phyloP scores from a whole-genome alignment of 1,284 basidiomycete genomes.

The Rhodotorula sp. region DNA sequence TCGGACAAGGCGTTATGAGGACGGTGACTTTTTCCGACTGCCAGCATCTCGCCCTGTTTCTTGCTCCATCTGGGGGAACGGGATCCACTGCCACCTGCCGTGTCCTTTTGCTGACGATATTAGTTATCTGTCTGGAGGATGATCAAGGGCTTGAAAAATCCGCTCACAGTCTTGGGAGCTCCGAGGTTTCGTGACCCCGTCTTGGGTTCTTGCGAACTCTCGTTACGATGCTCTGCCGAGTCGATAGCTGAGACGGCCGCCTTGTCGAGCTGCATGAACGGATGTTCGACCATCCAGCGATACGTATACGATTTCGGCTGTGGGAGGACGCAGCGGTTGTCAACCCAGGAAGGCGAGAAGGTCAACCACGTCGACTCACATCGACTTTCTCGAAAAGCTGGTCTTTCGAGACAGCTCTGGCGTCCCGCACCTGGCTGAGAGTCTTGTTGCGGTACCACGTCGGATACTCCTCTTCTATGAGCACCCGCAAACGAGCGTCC shows the following conservation, averaged over 20 bases:
- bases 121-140: no score
- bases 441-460: background rate
- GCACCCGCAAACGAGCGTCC: background rate
- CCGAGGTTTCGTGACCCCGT: background rate
- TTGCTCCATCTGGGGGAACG: no score
- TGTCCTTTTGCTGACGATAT: background rate
- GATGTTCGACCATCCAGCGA: constrained; percentile 11
- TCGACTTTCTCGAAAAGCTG: background rate
- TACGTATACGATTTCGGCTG: constrained; percentile 1
- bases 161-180: no score
- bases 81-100: background rate
- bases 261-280: constrained; percentile 20
- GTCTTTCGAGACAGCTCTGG: background rate
- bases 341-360: background rate
- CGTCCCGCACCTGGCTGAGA: background rate
- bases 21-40: background rate
- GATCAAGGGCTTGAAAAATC: no score
- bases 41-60: no score
- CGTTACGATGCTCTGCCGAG: constrained; percentile 1
- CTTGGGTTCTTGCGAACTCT: background rate
- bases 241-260: constrained; percentile 12
- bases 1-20: background rate
- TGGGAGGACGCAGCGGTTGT: no score
- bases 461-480: constrained; percentile 6
- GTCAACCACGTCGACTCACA: background rate